Evolutionary conservation across 352 stramenopile species (phyloP), one percentile per base, ranked within the genome.

Genomic region (Saprolegnia parasitica): DNA sequence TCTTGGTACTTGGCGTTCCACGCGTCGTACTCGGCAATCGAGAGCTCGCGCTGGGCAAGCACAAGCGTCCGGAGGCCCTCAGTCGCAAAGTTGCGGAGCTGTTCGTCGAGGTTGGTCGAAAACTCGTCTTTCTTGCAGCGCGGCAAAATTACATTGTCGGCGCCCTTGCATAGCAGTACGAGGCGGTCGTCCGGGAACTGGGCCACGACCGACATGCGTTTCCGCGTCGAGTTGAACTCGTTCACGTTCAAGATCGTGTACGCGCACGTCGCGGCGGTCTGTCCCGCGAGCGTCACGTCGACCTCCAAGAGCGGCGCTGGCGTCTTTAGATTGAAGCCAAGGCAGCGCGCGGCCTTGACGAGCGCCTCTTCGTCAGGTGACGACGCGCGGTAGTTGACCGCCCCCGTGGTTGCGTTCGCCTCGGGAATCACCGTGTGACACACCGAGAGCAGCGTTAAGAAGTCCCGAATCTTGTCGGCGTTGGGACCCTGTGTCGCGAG

Each of bases 381-480:
- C 55, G 94, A 97, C 0, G 94, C 91, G 29, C 29, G 29, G 29
- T 35, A 35, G 29, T 35, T 65, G 91, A 96, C 67, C 97, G 83
- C 1, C 85, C 78, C 6, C 96, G 72, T 65, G 73, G 84, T 4
- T 0, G 94, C 62, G 37, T 96, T 87, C 18, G 89, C 92, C 76
- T 99, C 97, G 0, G 98, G 95, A 74, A 99, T 98, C 32, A 99
- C 96, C 5, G 97, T 99, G 78, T 99, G 95, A 74, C 93, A 98
- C 18, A 98, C 79, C 4, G 89, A 73, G 37, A 98, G 72, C 72
- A 94, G 84, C 55, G 96, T 86, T 40, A 90, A 97, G 71, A 98
- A 97, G 5, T 35, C 29, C 2, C 29, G 29, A 35, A 35, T 35
- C 29, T 35, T 35, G 29, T 35, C 29, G 2, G 29, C 29, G 29